These are phyloP conservation scores for Botrytis fabae DNA, from an alignment of 2,329 filamentous ascomycete species.

Conservation along the genomic window DNA sequence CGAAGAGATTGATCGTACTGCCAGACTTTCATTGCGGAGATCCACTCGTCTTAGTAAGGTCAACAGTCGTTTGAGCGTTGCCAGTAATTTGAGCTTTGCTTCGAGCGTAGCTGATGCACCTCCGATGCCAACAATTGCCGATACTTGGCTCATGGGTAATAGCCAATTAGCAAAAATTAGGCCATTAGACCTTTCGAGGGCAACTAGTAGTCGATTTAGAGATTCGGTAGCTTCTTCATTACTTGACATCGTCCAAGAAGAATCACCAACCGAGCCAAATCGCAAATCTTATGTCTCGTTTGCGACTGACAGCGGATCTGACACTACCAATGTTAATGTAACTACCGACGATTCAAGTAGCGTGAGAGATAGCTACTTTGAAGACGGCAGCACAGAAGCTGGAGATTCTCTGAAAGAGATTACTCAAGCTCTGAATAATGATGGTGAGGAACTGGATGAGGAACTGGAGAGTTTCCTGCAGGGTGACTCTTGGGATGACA, in stretches of 20 bases:
- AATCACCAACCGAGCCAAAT: constrained; percentile 79
- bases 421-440: constrained; percentile 80
- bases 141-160: constrained; percentile 77
- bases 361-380: constrained; percentile 77
- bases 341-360: constrained; percentile 75
- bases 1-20: constrained; percentile 93
- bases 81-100: constrained; percentile 89
- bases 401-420: constrained; percentile 79
- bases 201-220: constrained; percentile 59
- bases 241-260: constrained; percentile 87
- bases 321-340: constrained; percentile 67
- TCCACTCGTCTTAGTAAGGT: constrained; percentile 90
- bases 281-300: constrained; percentile 92
- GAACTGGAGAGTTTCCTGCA: constrained; percentile 87
- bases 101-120: constrained; percentile 92
- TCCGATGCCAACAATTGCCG: constrained; percentile 91
- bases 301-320: constrained; percentile 63
- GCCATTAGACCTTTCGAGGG: constrained; percentile 46
- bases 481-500: constrained; percentile 91
- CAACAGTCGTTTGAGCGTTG: constrained; percentile 88
- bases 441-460: constrained; percentile 88
- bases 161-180: constrained; percentile 54
- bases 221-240: constrained; percentile 89
- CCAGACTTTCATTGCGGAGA: constrained; percentile 85
- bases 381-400: constrained; percentile 69